These are phyloP conservation scores for Angophora floribunda DNA, from an alignment of 345 rosid species.

Conservation along the genomic window DNA sequence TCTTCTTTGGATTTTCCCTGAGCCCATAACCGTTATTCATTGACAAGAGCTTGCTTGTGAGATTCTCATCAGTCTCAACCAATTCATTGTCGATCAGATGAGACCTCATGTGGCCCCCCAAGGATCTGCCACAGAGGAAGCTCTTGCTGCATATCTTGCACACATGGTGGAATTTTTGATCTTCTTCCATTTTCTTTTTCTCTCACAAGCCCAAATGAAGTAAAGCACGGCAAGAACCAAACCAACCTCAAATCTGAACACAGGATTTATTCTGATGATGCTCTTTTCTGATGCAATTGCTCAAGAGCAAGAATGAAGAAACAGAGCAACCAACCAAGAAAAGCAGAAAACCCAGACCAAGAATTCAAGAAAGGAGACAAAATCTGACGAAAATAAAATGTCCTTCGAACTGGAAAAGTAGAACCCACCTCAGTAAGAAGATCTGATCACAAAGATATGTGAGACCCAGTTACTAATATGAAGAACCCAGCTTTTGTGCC, in stretches of 20 bases:
- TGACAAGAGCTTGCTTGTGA: not conserved
- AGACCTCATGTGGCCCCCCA: slow-evolving; percentile 80
- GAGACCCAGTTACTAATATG: not conserved
- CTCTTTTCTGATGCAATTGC: not conserved
- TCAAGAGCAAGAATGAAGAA: slow-evolving; percentile 7
- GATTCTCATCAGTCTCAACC: slow-evolving; percentile 10
- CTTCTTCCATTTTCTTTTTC: slow-evolving; percentile 11
- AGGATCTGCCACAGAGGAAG: slow-evolving; percentile 52
- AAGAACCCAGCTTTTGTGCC: not conserved
- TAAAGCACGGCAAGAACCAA: not conserved
- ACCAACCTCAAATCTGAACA: not conserved
- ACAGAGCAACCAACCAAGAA: not conserved
- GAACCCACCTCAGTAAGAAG: not conserved
- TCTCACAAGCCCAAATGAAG: not conserved
- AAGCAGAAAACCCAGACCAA: slow-evolving; percentile 17
- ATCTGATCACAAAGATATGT: not conserved
- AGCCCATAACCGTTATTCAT: slow-evolving; percentile 17
- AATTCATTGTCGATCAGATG: slow-evolving; percentile 31
- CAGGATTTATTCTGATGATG: not conserved
- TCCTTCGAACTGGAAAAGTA: not conserved
- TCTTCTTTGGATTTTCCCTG: slow-evolving; percentile 47
- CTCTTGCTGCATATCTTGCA: slow-evolving; percentile 64
- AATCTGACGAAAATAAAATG: not conserved
- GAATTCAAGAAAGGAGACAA: slow-evolving; percentile 3
- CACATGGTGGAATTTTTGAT: slow-evolving; percentile 22